These are phyloP conservation scores for Alternaria gaisen DNA, from an alignment of 2,329 filamentous ascomycete species.

Conservation along the genomic window DNA sequence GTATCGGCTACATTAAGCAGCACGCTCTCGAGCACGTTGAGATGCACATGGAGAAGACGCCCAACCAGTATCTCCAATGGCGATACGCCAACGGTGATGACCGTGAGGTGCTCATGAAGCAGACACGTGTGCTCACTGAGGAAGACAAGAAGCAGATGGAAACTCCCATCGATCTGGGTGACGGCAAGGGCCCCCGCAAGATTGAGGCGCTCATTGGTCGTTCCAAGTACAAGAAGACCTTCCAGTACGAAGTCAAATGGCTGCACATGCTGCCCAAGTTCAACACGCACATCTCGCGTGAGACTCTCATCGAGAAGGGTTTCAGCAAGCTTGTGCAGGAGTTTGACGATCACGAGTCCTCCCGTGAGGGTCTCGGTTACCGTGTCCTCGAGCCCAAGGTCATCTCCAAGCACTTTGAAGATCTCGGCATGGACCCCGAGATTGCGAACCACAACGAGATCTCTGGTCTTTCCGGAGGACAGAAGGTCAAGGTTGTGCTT, in stretches of 20 bases:
- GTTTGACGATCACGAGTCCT: conserved; percentile 98
- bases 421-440: conserved; percentile 93
- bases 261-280: conserved; percentile 84
- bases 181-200: conserved; percentile 79
- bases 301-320: conserved; percentile 84
- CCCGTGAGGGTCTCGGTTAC: conserved; percentile 97
- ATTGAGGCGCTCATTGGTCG: conserved; percentile 92
- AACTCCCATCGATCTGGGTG: conserved; percentile 82
- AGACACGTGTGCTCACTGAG: conserved; percentile 87
- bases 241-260: conserved; percentile 99
- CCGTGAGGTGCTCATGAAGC: conserved; percentile 96
- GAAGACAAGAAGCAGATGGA: conserved; percentile 92
- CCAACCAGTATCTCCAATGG: conserved; percentile 99
- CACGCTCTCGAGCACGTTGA: conserved; percentile 99
- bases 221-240: conserved; percentile 98
- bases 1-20: conserved; percentile 99
- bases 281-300: conserved; percentile 92
- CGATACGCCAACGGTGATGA: conserved; percentile 97
- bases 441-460: conserved; percentile 99
- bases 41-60: conserved; percentile 99
- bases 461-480: conserved; percentile 91
- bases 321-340: conserved; percentile 96
- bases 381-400: conserved; percentile 90
- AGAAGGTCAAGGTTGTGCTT: conserved; percentile 99
- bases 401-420: conserved; percentile 98